These are phyloP conservation scores for Dioscorea dumetorum DNA, from an alignment of 106 monocot species.

Conservation along the genomic window DNA sequence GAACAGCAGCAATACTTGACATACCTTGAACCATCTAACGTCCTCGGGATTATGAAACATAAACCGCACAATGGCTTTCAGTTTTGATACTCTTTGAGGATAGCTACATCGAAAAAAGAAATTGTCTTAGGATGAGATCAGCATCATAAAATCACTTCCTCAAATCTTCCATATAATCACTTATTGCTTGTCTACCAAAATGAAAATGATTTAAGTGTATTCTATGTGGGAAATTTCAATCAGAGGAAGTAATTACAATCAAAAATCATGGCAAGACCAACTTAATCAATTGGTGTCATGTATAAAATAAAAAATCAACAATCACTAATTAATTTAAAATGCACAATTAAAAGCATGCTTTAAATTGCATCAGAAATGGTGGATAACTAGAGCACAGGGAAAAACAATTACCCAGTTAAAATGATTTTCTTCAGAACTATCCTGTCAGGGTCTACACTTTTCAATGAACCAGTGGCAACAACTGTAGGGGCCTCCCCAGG, in stretches of 20 bases:
- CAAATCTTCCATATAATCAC: too few species aligned
- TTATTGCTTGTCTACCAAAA: too few species aligned
- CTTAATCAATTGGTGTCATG: too few species aligned
- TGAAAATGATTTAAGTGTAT: too few species aligned
- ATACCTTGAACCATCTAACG: slow-evolving; percentile 98
- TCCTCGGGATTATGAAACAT: slow-evolving; percentile 96
- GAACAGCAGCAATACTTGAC: not conserved
- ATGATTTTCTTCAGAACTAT: slow-evolving; percentile 90
- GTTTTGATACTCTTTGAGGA: slow-evolving; percentile 87
- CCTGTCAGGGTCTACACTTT: slow-evolving; percentile 78
- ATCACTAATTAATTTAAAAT: not conserved
- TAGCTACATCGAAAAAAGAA: slow-evolving; percentile 46
- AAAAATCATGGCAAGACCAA: not conserved
- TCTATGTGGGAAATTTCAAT: too few species aligned
- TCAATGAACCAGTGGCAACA: slow-evolving; percentile 78
- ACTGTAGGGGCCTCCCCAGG: slow-evolving; percentile 34
- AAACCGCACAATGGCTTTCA: slow-evolving; percentile 75
- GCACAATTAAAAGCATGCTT: too few species aligned
- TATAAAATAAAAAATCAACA: too few species aligned
- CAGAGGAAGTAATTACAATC: not conserved
- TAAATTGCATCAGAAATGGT: too few species aligned
- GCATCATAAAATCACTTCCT: too few species aligned
- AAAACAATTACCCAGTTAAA: slow-evolving; percentile 70
- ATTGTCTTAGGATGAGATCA: too few species aligned
- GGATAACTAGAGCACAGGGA: too few species aligned